These are phyloP conservation scores for Paxillus rubicundulus DNA, from an alignment of 768 basidiomycete species.

Conservation along the genomic window DNA sequence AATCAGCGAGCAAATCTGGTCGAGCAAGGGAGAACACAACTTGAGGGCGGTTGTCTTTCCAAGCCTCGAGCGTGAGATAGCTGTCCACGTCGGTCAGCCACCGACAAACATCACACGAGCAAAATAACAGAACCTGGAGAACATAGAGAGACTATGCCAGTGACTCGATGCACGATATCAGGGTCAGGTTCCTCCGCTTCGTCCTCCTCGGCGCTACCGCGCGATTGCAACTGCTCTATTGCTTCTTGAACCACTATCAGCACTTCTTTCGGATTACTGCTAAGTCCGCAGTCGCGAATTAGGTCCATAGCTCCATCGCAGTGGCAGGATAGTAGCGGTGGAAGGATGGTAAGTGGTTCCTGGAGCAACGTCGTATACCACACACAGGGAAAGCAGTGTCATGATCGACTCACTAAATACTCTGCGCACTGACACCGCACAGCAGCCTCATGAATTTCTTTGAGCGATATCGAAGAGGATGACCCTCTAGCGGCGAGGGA, in stretches of 20 bases:
- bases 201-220: constrained; percentile 15
- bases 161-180: constrained; percentile 10
- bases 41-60: constrained; percentile 25
- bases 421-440: constrained; percentile 11
- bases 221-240: constrained; percentile 30
- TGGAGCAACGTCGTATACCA: constrained; percentile 10
- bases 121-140: constrained; percentile 17
- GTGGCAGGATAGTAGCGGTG: constrained; percentile 32
- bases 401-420: constrained; percentile 16
- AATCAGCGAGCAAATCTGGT: constrained; percentile 11
- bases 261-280: constrained; percentile 40
- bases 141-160: constrained; percentile 19
- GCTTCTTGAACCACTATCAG: constrained; percentile 41
- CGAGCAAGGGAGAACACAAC: constrained; percentile 19
- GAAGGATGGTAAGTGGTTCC: constrained; percentile 42
- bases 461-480: constrained; percentile 10
- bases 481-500: constrained; percentile 12
- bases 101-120: neutral
- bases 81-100: constrained; percentile 11
- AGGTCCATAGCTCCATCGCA: constrained; percentile 32
- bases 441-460: constrained; percentile 15
- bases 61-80: constrained; percentile 23
- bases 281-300: constrained; percentile 29
- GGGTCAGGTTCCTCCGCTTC: constrained; percentile 13
- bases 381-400: neutral